Percentiles rank a stretch among this genome's conserved stretches.
phyloP scores from a whole-genome alignment of 352 stramenopile species.

The Phytopythium cucurbitacearum region DNA sequence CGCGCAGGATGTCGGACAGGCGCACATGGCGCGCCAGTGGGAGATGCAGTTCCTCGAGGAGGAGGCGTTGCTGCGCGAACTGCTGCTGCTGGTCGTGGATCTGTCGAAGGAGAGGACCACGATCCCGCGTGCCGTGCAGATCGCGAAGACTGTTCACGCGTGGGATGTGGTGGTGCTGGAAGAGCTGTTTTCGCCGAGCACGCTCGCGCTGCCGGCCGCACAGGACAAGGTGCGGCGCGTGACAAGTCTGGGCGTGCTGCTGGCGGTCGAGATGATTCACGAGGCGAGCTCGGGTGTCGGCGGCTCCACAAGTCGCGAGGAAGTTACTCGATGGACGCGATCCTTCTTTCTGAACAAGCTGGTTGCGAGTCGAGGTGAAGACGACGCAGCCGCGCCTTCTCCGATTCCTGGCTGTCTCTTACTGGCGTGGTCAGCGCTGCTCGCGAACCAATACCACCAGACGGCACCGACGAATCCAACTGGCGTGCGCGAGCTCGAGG shows the following conservation, averaged over 20 bases:
- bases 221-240: constrained; percentile 14
- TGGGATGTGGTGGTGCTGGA: constrained; percentile 31
- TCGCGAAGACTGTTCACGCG: constrained; percentile 26
- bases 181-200: constrained; percentile 24
- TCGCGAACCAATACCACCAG: constrained; percentile 39
- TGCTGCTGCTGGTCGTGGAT: constrained; percentile 48
- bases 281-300: constrained; percentile 5
- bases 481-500: constrained; percentile 19
- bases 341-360: constrained; percentile 31
- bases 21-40: constrained; percentile 31
- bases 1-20: constrained; percentile 13
- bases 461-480: constrained; percentile 2
- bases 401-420: constrained; percentile 39
- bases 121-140: constrained; percentile 22
- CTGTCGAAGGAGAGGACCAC: constrained; percentile 32
- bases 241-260: constrained; percentile 30
- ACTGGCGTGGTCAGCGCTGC: constrained; percentile 43
- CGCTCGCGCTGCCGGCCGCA: constrained; percentile 11
- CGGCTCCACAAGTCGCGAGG: too few relatives aligned
- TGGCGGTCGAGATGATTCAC: constrained; percentile 31
- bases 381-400: constrained; percentile 4
- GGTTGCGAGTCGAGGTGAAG: background rate
- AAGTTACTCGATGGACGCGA: constrained; percentile 11
- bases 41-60: constrained; percentile 60
- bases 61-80: constrained; percentile 48